phyloP scores from a whole-genome alignment of 176 grass and related monocot genomes.

The Oropetium thomaeum region DNA sequence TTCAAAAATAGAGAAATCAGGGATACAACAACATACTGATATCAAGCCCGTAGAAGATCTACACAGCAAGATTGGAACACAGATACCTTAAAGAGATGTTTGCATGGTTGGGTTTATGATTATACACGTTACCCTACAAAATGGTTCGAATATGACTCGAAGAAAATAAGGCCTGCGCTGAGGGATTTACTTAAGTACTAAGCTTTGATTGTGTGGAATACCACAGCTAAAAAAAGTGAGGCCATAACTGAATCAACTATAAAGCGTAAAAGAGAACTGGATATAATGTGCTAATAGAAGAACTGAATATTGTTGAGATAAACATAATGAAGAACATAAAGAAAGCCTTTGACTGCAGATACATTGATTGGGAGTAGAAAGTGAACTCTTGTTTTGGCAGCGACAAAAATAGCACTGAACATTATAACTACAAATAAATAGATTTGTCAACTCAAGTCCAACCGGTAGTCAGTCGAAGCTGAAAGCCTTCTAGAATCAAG shows the following conservation, averaged over 20 bases:
- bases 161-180: not conserved
- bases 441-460: not conserved
- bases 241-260: not conserved
- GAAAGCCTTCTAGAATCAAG: not conserved
- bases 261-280: not conserved
- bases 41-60: not conserved
- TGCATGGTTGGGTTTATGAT: not conserved
- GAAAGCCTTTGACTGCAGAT: not conserved
- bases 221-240: not conserved
- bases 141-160: not conserved
- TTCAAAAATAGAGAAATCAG: not conserved
- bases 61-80: not conserved
- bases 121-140: not conserved
- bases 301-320: not conserved
- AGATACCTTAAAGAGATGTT: not conserved
- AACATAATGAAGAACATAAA: not conserved
- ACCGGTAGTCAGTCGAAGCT: not conserved
- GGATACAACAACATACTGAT: not conserved
- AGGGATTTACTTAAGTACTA: not conserved
- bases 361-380: not conserved
- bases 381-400: not conserved
- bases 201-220: not conserved
- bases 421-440: not conserved
- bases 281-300: not conserved
- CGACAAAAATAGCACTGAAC: not conserved